Evolutionary conservation across 352 stramenopile genomes (phyloP), one percentile per base, ranked within the genome.

Genomic region (Phytophthora crassamura): DNA sequence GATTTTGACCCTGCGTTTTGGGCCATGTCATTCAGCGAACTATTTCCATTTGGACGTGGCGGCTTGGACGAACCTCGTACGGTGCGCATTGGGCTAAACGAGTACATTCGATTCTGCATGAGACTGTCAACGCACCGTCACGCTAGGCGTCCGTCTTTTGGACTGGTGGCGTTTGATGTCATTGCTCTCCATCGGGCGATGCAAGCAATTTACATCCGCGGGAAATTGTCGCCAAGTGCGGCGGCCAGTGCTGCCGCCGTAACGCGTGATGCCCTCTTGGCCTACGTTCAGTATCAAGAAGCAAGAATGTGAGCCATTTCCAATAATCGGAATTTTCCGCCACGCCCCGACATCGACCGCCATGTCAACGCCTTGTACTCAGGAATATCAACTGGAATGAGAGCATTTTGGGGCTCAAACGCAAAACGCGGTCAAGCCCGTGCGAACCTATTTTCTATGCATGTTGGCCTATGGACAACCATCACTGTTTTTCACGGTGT

Each of bases 1-100:
- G 64, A 65, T 52, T 68, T 73, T 42, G 52, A 73, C 28, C 50
- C 43, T 10, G 15, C 47, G 8, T 73, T 73, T 40, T 73, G 64
- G 64, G 11, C 18, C 0, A 9, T 38, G 15, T 11, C 64, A 5
- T 73, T 59, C 30, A 28, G 51, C n/a, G 60, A 69, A 18, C 28
- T 65, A 39, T 71, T 75, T 49, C 56, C 67, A 2, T 75, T 32
- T 43, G 67, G 67, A 1, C 54, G 67, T 40, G 67, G 67, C 12
- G 55, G 60, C 2, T 16, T 70, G 4, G 56, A 74, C 14, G 55
- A 67, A 20, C 35, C 66, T 1, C 15, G 66, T 8, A 14, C n/a
- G 18, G 20, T 69, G 18, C 18, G 18, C 5, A 64, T 74, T 8
- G 22, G 42, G 12, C 20, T 62, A 25, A 2, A 16, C 3, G 34